Evolutionary conservation across 176 grass and related monocot species (phyloP).

Genomic region (Avena sativa): DNA sequence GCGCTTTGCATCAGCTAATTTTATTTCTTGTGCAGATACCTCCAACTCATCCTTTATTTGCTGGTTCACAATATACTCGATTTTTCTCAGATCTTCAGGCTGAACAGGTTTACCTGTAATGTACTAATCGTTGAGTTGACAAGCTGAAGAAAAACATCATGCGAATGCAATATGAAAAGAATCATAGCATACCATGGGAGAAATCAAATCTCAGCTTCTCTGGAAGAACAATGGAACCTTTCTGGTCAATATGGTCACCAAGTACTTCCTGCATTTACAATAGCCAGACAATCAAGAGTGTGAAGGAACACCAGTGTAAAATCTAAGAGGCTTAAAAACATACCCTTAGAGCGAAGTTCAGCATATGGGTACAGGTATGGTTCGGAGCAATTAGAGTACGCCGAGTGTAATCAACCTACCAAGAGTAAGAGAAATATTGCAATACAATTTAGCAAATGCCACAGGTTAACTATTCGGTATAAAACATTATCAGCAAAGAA

Average conservation of each 20-base stretch:
- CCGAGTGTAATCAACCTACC: constrained; percentile 84
- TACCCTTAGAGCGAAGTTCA: constrained; percentile 97
- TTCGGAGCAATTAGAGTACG: constrained; percentile 89
- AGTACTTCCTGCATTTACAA: constrained; percentile 80
- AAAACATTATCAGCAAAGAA: constrained; percentile 14
- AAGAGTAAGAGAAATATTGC: constrained; percentile 41
- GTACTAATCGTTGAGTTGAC: constrained; percentile 21
- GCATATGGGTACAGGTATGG: constrained; percentile 98
- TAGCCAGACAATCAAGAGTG: not conserved
- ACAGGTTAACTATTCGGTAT: not conserved
- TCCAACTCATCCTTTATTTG: constrained; percentile 88
- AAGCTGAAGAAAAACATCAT: constrained; percentile 14
- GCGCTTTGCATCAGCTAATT: constrained; percentile 61
- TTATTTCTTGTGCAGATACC: constrained; percentile 82
- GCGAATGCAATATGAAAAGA: constrained; percentile 13
- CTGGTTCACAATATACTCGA: constrained; percentile 92
- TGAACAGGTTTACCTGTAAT: constrained; percentile 92
- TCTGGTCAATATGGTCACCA: constrained; percentile 97
- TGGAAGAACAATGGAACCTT: constrained; percentile 98
- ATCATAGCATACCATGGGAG: constrained; percentile 79
- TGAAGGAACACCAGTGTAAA: not conserved
- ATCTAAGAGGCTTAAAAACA: constrained; percentile 39
- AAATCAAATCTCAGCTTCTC: constrained; percentile 99
- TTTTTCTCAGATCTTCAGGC: constrained; percentile 90
- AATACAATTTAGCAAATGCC: constrained; percentile 21